These are phyloP conservation scores for Erysimum cheiranthoides DNA, from an alignment of 345 rosid genomes.

Conservation along the genomic window DNA sequence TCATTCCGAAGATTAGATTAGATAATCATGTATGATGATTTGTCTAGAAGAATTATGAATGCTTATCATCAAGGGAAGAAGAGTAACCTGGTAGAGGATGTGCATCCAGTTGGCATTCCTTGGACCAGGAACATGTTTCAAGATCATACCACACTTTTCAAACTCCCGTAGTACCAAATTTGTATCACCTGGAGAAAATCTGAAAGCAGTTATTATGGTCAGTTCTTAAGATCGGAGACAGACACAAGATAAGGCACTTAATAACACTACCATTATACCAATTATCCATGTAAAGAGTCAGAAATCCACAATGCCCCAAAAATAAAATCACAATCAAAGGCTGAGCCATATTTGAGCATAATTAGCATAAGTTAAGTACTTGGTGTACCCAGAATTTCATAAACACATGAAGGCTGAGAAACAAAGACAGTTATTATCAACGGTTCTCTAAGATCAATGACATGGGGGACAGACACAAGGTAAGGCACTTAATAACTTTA, in stretches of 20 bases:
- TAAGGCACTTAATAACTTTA: not conserved
- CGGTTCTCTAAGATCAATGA: constrained; percentile 1
- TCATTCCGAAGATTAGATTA: not conserved
- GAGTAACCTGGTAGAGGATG: constrained; percentile 86
- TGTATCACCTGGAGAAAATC: constrained; percentile 89
- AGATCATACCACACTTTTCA: constrained; percentile 83
- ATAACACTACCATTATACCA: not conserved
- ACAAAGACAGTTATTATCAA: not conserved
- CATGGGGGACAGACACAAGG: not conserved
- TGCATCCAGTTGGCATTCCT: constrained; percentile 98
- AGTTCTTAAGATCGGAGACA: constrained; percentile 19
- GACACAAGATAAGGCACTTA: constrained; percentile 2
- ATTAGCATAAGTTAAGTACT: not conserved
- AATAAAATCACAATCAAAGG: constrained; percentile 7
- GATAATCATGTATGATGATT: not conserved
- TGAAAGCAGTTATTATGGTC: constrained; percentile 40
- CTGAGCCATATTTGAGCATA: constrained; percentile 15
- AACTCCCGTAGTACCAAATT: constrained; percentile 90
- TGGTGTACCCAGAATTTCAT: constrained; percentile 13
- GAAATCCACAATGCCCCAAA: constrained; percentile 13
- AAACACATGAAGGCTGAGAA: not conserved
- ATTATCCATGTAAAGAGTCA: not conserved
- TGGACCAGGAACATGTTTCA: constrained; percentile 96
- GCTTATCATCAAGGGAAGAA: constrained; percentile 29
- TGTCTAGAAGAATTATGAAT: not conserved